Evolutionary conservation across 75 land plant genomes (phyloP), one percentile per base, ranked within the genome.

Genomic region (Selaginella tamariscina): DNA sequence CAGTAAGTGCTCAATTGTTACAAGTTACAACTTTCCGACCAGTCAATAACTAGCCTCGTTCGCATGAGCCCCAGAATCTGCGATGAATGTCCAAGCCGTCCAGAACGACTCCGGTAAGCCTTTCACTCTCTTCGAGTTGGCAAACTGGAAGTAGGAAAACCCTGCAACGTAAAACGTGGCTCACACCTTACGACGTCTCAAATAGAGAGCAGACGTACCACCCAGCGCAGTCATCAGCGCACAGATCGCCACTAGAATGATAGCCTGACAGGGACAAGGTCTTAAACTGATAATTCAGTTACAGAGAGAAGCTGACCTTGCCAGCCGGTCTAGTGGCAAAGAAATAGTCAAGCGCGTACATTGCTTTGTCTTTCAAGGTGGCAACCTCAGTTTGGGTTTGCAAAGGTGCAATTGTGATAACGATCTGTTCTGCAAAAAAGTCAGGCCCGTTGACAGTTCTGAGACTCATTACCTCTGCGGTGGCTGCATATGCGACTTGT

Each of bases 291-390:
- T n/a, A n/a, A n/a, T n/a, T n/a, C n/a, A n/a, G n/a, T n/a, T n/a
- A n/a, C n/a, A n/a, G 0, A 44, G 1, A 44, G 54, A 0, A 1
- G 23, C 55, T 0, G 29, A 70, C 72, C 72, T 70, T 70, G 31
- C 72, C 72, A 32, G 32, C 72, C 18, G 72, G 72, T 30, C 60
- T 64, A 56, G 72, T 70, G 29, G 72, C 72, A 59, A 70, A 70
- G 65, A 70, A 60, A 30, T 32, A 70, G 64, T 70, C 72, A 32
- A 70, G 72, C 23, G 65, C 72, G 39, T 70, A 70, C 24, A 70
- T 62, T 0, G 65, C 72, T 27, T 26, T 70, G 24, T 70, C 72
- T 2, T 70, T 54, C 13, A 62, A 0, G 0, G 29, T 70, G 20
- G 65, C 72, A 32, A 57, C 26, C 18, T 60, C 65, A 60, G 13